Evolutionary conservation across 192 early-diverging fungal genomes (phyloP).

Genomic region (Umbelopsis sp.): DNA sequence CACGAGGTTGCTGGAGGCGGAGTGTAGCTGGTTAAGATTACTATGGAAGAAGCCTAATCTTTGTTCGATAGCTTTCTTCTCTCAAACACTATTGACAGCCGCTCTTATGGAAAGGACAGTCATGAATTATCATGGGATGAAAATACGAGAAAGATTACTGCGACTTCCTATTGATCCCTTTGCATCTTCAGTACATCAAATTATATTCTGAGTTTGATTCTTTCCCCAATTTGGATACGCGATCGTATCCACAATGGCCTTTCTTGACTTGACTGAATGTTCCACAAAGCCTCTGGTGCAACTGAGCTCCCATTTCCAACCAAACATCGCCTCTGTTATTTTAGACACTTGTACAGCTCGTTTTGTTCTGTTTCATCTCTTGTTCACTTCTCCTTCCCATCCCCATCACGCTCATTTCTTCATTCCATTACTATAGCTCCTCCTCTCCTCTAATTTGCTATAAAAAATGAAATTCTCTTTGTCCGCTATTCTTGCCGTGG

Average conservation of each 20-base stretch:
- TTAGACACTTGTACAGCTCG: neutral
- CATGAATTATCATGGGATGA: no score
- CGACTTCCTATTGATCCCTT: no score
- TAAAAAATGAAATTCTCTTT: constrained; percentile 32
- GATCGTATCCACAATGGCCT: constrained; percentile 6
- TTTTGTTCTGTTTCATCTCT: constrained; percentile 1
- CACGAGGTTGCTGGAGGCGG: constrained; percentile 6
- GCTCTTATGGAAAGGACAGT: no score
- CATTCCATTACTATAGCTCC: neutral
- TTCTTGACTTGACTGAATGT: constrained; percentile 12
- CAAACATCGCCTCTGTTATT: neutral
- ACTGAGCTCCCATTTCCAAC: neutral
- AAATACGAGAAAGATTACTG: no score
- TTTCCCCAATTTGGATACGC: neutral
- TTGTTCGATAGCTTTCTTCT: neutral
- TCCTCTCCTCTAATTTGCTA: constrained; percentile 7
- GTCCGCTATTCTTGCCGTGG: constrained; percentile 22
- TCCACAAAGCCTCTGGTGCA: constrained; percentile 7
- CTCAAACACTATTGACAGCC: no score
- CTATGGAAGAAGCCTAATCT: neutral
- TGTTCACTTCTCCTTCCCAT: neutral
- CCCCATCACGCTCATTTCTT: constrained; percentile 21
- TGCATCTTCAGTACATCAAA: no score
- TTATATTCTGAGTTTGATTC: neutral
- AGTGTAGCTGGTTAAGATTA: neutral